Evolutionary conservation across 192 early-diverging fungal species (phyloP).

Genomic region (Chytriomyces hyalinus): DNA sequence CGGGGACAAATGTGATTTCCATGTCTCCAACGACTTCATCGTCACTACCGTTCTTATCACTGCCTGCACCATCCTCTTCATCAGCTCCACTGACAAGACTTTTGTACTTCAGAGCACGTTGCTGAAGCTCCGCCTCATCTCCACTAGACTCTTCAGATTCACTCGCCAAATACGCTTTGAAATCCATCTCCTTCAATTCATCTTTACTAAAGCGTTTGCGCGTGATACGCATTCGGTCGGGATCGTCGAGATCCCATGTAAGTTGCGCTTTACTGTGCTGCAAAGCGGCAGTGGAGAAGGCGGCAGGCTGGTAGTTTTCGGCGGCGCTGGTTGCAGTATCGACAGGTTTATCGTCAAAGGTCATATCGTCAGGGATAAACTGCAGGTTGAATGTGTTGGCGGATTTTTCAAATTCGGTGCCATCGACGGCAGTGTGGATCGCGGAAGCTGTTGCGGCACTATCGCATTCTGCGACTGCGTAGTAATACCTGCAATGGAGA

Average conservation of each 20-base stretch:
- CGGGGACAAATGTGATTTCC: constrained; percentile 96
- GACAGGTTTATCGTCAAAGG: constrained; percentile 73
- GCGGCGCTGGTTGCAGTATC: constrained; percentile 67
- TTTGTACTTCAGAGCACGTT: constrained; percentile 43
- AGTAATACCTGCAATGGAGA: constrained; percentile 71
- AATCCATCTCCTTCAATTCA: constrained; percentile 90
- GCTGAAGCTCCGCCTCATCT: constrained; percentile 50
- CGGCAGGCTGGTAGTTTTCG: constrained; percentile 35
- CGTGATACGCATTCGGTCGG: constrained; percentile 78
- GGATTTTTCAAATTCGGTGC: constrained; percentile 87
- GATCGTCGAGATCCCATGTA: constrained; percentile 95
- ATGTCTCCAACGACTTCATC: constrained; percentile 79
- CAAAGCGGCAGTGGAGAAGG: constrained; percentile 74
- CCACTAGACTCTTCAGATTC: constrained; percentile 66
- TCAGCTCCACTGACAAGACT: constrained; percentile 43
- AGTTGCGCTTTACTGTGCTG: constrained; percentile 93
- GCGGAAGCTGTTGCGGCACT: constrained; percentile 77
- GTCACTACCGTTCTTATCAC: constrained; percentile 25
- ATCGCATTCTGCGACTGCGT: constrained; percentile 94
- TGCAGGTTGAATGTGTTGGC: constrained; percentile 94
- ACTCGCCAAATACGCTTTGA: constrained; percentile 85
- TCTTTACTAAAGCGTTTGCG: constrained; percentile 85
- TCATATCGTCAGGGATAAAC: constrained; percentile 90
- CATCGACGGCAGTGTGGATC: constrained; percentile 86
- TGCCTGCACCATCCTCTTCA: constrained; percentile 32